Evolutionary conservation across 148 eudicot species (phyloP).

Genomic region (Amaranthus hypochondriacus): DNA sequence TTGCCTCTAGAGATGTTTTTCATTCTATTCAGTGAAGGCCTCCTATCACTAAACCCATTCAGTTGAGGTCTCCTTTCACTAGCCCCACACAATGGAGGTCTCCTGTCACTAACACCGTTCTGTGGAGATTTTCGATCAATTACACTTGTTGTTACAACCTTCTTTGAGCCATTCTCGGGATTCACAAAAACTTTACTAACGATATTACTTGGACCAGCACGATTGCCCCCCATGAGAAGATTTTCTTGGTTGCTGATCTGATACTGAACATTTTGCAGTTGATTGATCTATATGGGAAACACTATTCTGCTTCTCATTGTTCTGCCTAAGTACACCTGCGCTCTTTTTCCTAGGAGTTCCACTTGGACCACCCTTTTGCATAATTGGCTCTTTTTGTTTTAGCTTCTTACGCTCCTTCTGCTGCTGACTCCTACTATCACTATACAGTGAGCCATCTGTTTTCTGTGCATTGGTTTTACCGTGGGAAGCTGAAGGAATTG

Average conservation of each 20-base stretch:
- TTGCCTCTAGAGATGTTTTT: conserved; percentile 47
- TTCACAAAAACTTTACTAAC: conserved; percentile 49
- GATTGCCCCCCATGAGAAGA: conserved; percentile 26
- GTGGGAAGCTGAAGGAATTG: conserved; percentile 36
- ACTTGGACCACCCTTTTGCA: conserved; percentile 39
- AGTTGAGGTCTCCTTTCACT: conserved; percentile 36
- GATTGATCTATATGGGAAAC: conserved; percentile 36
- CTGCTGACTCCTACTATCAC: conserved; percentile 34
- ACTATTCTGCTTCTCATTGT: conserved; percentile 75
- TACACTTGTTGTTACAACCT: conserved; percentile 31
- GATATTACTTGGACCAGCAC: conserved; percentile 45
- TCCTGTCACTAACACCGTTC: conserved; percentile 39
- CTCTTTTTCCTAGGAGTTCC: conserved; percentile 41
- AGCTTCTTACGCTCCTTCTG: conserved; percentile 47
- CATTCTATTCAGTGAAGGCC: conserved; percentile 36
- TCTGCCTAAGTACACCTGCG: conserved; percentile 55
- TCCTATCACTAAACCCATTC: conserved; percentile 37
- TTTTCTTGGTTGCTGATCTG: conserved; percentile 50
- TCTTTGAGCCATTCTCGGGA: conserved; percentile 39
- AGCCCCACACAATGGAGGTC: conserved; percentile 21
- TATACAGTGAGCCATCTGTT: conserved; percentile 37
- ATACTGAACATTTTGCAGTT: conserved; percentile 33
- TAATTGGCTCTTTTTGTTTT: conserved; percentile 34
- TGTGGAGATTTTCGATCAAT: conserved; percentile 37
- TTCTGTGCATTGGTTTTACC: conserved; percentile 44